Base-by-base conservation (phyloP, 169 alveolate genomes). In the Cryptosporidium canis region DNA sequence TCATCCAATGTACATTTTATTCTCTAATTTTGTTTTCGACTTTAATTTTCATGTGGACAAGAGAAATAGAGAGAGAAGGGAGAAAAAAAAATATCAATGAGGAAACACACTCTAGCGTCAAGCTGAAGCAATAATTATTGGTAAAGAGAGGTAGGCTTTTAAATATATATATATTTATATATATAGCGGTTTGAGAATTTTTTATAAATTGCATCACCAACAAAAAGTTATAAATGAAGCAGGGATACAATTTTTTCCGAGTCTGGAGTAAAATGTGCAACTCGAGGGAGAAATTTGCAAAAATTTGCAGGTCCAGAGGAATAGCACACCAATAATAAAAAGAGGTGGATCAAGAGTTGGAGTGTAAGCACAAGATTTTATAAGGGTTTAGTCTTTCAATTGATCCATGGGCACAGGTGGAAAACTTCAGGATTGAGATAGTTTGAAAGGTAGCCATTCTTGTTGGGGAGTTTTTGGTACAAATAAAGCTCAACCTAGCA, bases 211-310 rank as follows among this genome's bases (percentile, higher is more conserved):
- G 84, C 84, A 70, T 55, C 68, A 70, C 18, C 45, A 31, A 70
- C 44, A 70, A 70, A 70, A 70, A 70, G 66, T 70, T 70, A 70
- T 70, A 70, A 70, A 33, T 70, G 39, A 44, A 70, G 41, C 47
- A 37, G 66, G 3, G 61, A 44, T 41, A 43, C 45, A 65, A 18
- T 65, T 21, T 65, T 65, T 33, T 33, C 77, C 56, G 37, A 41
- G 9, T 11, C 37, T 61, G 41, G 45, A 61, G 48, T 16, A 31
- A 61, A 61, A 35, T 33, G 45, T 61, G 45, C 68, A 61, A 31
- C 48, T 29, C 27, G 12, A 51, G n/a, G 8, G 51, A 65, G 47
- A 65, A 67, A 67, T 45, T 67, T 67, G 83, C 63, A 67, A 67
- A 67, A 45, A 67, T 67, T 67, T 67, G 83, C 55, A 67, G 55